Base-by-base conservation (phyloP, 129 eudicot species). In the Lactuca saligna region DNA sequence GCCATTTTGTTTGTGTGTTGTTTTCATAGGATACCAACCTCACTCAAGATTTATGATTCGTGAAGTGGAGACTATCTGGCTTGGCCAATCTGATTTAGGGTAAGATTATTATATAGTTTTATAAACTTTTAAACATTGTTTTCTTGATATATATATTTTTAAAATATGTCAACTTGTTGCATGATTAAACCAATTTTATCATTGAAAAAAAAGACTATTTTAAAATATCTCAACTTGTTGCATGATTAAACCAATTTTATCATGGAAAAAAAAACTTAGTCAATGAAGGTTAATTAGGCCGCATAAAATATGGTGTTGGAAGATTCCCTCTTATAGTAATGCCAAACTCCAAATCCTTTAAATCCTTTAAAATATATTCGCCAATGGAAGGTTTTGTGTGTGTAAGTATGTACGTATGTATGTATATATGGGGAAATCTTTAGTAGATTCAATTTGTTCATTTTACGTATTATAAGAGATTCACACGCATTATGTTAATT, bases 321-420 rank as follows among this genome's bases (percentile, higher is more conserved):
- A 76, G 80, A 76, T 69, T 76, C 80, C 65, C 48, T 54, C 12
- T 60, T 76, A 76, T 69, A 60, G 65, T 68, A 76, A 69, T 69
- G 71, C 59, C 75, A 76, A 53, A 31, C 69, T 63, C 75, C 80
- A 39, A 16, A 48, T 51, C 64, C 75, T 37, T 69, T 53, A 39
- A 16, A 48, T 51, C 64, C 75, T 37, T 69, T 53, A 31, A 44
- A 20, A 65, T 63, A 51, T 15, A 68, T 68, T 54, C 61, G 31
- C 75, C 80, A 76, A 68, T 68, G 15, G 41, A 1, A 46, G 34
- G 56, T 39, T 41, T 11, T 76, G 17, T 41, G 20, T 69, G 80
- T 16, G 57, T 42, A 7, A 51, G 44, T 42, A 42, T n/a, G 37
- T 25, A 35, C 0, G 7, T 55, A 55, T 55, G 17, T n/a, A 12